phyloP scores from a whole-genome alignment of 768 basidiomycete genomes.

The Boletus vinaceobasis region DNA sequence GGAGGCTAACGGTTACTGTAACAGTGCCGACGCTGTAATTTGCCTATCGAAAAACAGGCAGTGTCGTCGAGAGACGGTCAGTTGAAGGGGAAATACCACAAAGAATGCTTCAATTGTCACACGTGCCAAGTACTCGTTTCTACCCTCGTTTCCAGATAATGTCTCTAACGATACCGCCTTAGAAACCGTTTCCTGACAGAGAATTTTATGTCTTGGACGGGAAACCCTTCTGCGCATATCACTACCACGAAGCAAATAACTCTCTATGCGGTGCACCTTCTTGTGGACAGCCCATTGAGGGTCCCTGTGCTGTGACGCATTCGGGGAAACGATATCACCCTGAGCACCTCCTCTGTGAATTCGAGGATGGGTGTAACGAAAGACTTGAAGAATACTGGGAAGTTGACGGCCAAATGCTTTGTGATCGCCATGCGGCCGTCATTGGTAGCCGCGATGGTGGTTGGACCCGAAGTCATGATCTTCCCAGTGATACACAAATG shows the following conservation, averaged over 20 bases:
- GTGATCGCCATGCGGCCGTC: conserved; percentile 69
- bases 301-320: conserved; percentile 86
- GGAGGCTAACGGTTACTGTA: neutral
- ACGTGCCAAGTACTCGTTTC: conserved; percentile 62
- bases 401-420: conserved; percentile 79
- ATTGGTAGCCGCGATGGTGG: conserved; percentile 24
- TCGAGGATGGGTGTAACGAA: conserved; percentile 50
- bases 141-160: neutral
- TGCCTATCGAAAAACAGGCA: conserved; percentile 87
- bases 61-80: conserved; percentile 92
- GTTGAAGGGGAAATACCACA: conserved; percentile 93
- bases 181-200: conserved; percentile 90
- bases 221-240: conserved; percentile 86
- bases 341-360: conserved; percentile 84
- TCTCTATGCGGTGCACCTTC: conserved; percentile 77
- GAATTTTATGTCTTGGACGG: conserved; percentile 90
- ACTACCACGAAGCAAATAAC: conserved; percentile 90
- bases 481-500: conserved; percentile 3
- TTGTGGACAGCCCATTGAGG: conserved; percentile 90
- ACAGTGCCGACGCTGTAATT: conserved; percentile 83
- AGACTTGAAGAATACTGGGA: conserved; percentile 85
- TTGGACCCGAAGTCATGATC: conserved; percentile 19
- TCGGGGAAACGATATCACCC: conserved; percentile 81
- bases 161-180: conserved; percentile 9
- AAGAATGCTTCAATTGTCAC: conserved; percentile 86